phyloP scores from a whole-genome alignment of 768 basidiomycete genomes.

The Multifurca ochricompacta region DNA sequence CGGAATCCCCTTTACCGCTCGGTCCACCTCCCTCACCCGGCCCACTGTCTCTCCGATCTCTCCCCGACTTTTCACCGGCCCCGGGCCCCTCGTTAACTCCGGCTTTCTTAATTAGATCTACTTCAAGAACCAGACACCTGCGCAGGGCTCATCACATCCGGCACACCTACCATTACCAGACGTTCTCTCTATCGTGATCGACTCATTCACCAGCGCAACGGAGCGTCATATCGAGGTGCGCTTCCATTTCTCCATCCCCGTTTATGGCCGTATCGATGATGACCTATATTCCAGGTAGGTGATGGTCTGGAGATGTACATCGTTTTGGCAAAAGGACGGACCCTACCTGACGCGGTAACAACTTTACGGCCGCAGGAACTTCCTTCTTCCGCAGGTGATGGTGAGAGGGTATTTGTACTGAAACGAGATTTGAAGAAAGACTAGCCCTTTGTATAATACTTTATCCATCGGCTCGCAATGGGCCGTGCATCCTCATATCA shows the following conservation, averaged over 20 bases:
- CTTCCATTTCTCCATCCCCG: conserved; percentile 11
- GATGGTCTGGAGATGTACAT: conserved; percentile 93
- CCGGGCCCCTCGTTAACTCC: conserved; percentile 28
- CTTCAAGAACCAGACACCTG: conserved; percentile 89
- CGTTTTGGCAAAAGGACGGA: conserved; percentile 63
- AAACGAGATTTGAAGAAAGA: conserved; percentile 80
- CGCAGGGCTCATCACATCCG: conserved; percentile 66
- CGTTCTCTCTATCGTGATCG: conserved; percentile 83
- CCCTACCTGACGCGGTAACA: conserved; percentile 48
- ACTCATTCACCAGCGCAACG: conserved; percentile 95
- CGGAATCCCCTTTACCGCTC: not conserved
- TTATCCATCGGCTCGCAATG: not conserved
- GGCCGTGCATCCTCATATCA: conserved; percentile 10
- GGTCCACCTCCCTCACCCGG: not conserved
- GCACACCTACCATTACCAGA: conserved; percentile 71
- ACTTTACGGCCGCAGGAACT: conserved; percentile 57
- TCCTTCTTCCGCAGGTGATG: conserved; percentile 48
- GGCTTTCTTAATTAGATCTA: conserved; percentile 60
- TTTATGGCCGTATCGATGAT: not conserved
- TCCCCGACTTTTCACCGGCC: conserved; percentile 38
- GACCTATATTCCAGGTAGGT: conserved; percentile 57
- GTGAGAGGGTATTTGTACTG: conserved; percentile 71
- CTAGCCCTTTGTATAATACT: conserved; percentile 28
- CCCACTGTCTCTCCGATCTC: conserved; percentile 2
- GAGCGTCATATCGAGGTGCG: conserved; percentile 95